Conservation (phyloP, 2,329 filamentous ascomycete species). For the Colletotrichum sp. region DNA sequence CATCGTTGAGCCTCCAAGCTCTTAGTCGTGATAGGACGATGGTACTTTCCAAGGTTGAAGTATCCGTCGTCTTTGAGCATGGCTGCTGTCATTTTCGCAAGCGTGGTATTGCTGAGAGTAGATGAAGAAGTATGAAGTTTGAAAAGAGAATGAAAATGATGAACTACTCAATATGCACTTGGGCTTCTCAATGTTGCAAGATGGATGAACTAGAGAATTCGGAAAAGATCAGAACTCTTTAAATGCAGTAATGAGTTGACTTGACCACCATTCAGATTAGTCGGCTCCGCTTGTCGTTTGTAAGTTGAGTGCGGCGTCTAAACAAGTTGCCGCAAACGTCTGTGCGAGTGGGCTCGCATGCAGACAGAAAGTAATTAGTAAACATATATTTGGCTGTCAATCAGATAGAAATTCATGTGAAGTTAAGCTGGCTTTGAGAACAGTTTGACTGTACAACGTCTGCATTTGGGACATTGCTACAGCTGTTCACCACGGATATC, state of each 20-base stretch:
- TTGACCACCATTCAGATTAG: neutral
- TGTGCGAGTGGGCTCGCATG: neutral
- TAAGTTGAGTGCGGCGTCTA: neutral
- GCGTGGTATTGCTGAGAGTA: neutral
- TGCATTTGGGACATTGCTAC: neutral
- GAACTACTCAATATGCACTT: neutral
- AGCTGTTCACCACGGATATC: neutral
- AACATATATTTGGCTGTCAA: too few relatives aligned
- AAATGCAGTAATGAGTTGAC: neutral
- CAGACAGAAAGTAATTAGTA: neutral
- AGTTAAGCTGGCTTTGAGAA: too few relatives aligned
- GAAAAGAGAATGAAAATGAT: neutral
- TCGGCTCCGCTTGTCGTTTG: neutral
- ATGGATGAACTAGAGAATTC: neutral
- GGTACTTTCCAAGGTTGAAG: constrained; percentile 51
- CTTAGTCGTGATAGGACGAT: constrained; percentile 48
- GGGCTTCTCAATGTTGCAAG: neutral
- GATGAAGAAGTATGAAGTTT: neutral
- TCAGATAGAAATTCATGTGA: too few relatives aligned
- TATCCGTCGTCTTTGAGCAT: neutral
- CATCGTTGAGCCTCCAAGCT: constrained; percentile 52
- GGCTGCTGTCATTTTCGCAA: neutral
- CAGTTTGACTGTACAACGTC: neutral
- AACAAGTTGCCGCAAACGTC: neutral
- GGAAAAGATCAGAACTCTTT: neutral